Evolutionary conservation across 306 rosid genomes (phyloP).

Genomic region (Quercus alba): DNA sequence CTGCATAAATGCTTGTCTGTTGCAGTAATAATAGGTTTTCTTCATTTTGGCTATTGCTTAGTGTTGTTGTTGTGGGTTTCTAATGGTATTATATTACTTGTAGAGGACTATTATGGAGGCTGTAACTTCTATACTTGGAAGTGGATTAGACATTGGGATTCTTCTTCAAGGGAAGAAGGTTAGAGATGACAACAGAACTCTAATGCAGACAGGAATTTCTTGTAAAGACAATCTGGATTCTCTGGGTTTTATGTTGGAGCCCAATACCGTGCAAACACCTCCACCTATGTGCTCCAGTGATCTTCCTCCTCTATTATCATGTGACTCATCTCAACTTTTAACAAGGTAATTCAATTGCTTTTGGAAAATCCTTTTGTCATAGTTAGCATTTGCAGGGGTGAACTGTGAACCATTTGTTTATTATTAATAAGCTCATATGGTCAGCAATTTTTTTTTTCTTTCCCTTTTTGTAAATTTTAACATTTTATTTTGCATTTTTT

Average conservation of each 20-base stretch:
- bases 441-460: neutral
- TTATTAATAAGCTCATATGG: neutral
- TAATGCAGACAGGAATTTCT: slow-evolving; percentile 75
- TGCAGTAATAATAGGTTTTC: slow-evolving; percentile 3
- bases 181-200: slow-evolving; percentile 73
- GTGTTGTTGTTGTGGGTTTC: neutral
- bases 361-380: slow-evolving; percentile 1
- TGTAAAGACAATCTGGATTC: slow-evolving; percentile 66
- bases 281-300: slow-evolving; percentile 37
- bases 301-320: slow-evolving; percentile 42
- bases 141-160: slow-evolving; percentile 72
- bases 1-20: neutral
- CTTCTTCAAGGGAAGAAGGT: slow-evolving; percentile 70
- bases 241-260: slow-evolving; percentile 77
- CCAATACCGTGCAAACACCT: slow-evolving; percentile 44
- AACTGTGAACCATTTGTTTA: neutral
- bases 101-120: slow-evolving; percentile 89
- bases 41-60: slow-evolving; percentile 2
- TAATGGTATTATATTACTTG: neutral
- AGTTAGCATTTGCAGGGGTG: neutral
- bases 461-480: neutral
- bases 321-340: slow-evolving; percentile 36
- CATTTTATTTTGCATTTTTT: neutral
- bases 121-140: slow-evolving; percentile 65
- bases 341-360: slow-evolving; percentile 46